Evolutionary conservation across 805 yeast species (phyloP), one percentile per base, ranked within the genome.

Genomic region (Clavispora phyllophila): DNA sequence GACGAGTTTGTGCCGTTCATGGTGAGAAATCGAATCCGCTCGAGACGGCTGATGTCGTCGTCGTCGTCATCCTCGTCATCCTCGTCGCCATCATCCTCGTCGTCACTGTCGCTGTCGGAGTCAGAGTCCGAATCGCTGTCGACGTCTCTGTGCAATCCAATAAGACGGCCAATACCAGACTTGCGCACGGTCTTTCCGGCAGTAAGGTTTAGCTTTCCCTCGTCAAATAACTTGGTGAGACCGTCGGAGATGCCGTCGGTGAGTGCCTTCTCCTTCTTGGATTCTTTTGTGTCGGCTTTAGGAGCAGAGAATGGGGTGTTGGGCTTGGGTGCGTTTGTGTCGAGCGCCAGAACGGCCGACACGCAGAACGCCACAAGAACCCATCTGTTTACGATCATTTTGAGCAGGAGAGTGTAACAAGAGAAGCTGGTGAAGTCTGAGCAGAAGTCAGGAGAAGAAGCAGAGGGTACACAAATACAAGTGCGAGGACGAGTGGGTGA

Each of bases 61-160:
- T 39, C 27, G 28, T 53, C 43, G 26, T 51, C 54, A 12, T 29
- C 33, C 3, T 29, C 33, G 20, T 39, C 28, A 29, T 53, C 43
- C 19, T 52, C 54, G 17, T 44, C 31, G 10, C 33, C 50, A 26
- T 43, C 37, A 29, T 33, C 37, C 3, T 47, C 44, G 2, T 29
- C 33, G 20, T 15, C 33, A 23, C 26, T 26, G 31, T 24, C 33
- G 12, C 28, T 23, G 29, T 36, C 38, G 7, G 23, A n/a, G 14
- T 36, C 38, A 5, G 37, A 35, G 19, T 35, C 37, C 19, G 27
- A 22, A 14, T 36, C 38, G 7, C 22, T 14, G 29, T 24, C 25
- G 20, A 17, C 33, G 13, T 29, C 33, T 17, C 33, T 29, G 33
- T 29, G 19, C 33, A 29, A 29, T 20, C 33, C 33, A 17, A 29